phyloP scores from a whole-genome alignment of 306 rosid species.

The Hylodesmum podocarpum region DNA sequence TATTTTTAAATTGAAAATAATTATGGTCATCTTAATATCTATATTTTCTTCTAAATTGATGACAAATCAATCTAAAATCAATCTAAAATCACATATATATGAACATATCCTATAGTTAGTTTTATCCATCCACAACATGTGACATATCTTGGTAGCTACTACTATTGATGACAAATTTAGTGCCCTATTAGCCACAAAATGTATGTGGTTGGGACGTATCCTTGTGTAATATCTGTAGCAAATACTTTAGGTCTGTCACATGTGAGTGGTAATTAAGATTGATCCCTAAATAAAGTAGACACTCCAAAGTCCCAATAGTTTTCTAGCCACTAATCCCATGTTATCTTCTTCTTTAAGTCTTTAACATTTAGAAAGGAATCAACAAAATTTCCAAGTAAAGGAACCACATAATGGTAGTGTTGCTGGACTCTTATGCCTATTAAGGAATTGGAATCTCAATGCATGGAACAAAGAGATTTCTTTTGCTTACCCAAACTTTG shows the following conservation, averaged over 20 bases:
- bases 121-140: background rate
- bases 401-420: background rate
- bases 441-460: background rate
- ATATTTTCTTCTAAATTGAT: background rate
- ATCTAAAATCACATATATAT: background rate
- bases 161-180: slow-evolving; percentile 23
- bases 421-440: slow-evolving; percentile 20
- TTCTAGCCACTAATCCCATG: slow-evolving; percentile 39
- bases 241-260: slow-evolving; percentile 40
- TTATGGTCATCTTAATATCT: too few species aligned
- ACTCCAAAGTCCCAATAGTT: slow-evolving; percentile 2
- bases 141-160: slow-evolving; percentile 10
- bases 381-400: slow-evolving; percentile 29
- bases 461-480: background rate
- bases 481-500: background rate
- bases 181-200: slow-evolving; percentile 41
- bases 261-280: slow-evolving; percentile 35
- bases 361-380: slow-evolving; percentile 29
- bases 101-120: background rate
- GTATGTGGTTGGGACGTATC: slow-evolving; percentile 27
- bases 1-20: too few species aligned
- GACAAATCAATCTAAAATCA: background rate
- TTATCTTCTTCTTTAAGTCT: slow-evolving; percentile 29
- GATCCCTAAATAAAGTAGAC: slow-evolving; percentile 16
- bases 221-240: background rate